Percentiles rank a stretch among this genome's conserved stretches.
Evolutionary conservation across 1,284 basidiomycete species (phyloP).

Genomic region (Trichosporon ovoides): DNA sequence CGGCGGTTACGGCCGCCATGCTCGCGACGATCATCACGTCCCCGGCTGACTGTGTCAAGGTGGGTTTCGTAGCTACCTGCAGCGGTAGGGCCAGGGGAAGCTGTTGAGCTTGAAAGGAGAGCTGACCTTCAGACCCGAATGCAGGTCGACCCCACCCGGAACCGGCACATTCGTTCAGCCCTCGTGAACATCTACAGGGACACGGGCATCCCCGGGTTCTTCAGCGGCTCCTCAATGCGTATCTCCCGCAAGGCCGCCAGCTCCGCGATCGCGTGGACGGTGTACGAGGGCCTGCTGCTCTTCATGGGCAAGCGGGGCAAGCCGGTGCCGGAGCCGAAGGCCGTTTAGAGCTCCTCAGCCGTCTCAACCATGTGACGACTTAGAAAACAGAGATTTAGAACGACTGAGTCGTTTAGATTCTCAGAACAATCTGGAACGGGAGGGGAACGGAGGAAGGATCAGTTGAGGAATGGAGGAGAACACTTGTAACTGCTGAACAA

Average conservation of each 20-base stretch:
- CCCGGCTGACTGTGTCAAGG: conserved; percentile 87
- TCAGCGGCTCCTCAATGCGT: conserved; percentile 75
- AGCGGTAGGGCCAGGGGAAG: too few species aligned
- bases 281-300: conserved; percentile 73
- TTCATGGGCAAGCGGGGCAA: conserved; percentile 36
- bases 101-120: too few species aligned
- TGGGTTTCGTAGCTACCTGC: too few species aligned
- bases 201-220: conserved; percentile 70
- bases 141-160: conserved; percentile 69
- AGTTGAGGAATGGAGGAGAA: not conserved
- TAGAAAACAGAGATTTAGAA: not conserved
- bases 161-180: conserved; percentile 65
- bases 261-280: conserved; percentile 85
- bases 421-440: too few species aligned
- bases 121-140: conserved; percentile 63
- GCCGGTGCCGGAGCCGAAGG: not conserved
- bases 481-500: conserved; percentile 1
- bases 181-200: conserved; percentile 65
- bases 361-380: not conserved
- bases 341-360: not conserved
- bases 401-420: too few species aligned
- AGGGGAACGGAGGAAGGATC: too few species aligned
- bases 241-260: conserved; percentile 83
- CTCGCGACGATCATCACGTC: conserved; percentile 77
- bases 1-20: conserved; percentile 67